phyloP scores from a whole-genome alignment of 306 rosid species.

The Gynostemma pentaphyllum region DNA sequence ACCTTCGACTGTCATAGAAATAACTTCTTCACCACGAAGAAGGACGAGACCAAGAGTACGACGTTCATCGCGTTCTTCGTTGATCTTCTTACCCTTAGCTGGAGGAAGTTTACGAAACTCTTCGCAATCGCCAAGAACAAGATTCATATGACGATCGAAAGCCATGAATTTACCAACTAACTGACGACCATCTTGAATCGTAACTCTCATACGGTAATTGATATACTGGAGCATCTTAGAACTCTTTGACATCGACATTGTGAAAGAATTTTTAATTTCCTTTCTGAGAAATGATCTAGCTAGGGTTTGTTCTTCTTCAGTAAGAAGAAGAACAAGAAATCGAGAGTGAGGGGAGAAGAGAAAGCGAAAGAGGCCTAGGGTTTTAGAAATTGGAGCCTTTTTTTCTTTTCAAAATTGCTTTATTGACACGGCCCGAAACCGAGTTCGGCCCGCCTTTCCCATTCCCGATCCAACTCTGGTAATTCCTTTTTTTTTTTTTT shows the following conservation, averaged over 20 bases:
- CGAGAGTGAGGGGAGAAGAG: background rate
- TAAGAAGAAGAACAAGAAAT: background rate
- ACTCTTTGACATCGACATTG: slow-evolving; percentile 99
- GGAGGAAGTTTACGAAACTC: slow-evolving; percentile 98
- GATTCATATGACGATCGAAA: slow-evolving; percentile 99
- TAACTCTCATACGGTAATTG: slow-evolving; percentile 88
- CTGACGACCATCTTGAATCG: slow-evolving; percentile 95
- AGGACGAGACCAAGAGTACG: slow-evolving; percentile 95
- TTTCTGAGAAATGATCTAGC: background rate
- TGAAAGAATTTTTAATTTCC: background rate
- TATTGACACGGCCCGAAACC: background rate
- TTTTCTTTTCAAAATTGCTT: background rate
- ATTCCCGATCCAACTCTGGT: background rate
- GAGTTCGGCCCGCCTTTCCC: slow-evolving; percentile 1
- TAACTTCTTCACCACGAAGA: slow-evolving; percentile 97
- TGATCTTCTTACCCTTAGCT: slow-evolving; percentile 54
- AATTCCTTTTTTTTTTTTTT: background rate
- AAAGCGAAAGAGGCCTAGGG: background rate
- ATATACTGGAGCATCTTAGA: slow-evolving; percentile 97
- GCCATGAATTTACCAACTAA: slow-evolving; percentile 98
- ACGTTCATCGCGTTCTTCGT: slow-evolving; percentile 83
- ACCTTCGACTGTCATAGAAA: slow-evolving; percentile 97
- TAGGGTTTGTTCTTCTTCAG: background rate
- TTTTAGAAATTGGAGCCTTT: background rate
- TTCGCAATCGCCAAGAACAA: slow-evolving; percentile 92